phyloP scores from a whole-genome alignment of 176 grass and related monocot genomes.

The Aegilops umbellulata region DNA sequence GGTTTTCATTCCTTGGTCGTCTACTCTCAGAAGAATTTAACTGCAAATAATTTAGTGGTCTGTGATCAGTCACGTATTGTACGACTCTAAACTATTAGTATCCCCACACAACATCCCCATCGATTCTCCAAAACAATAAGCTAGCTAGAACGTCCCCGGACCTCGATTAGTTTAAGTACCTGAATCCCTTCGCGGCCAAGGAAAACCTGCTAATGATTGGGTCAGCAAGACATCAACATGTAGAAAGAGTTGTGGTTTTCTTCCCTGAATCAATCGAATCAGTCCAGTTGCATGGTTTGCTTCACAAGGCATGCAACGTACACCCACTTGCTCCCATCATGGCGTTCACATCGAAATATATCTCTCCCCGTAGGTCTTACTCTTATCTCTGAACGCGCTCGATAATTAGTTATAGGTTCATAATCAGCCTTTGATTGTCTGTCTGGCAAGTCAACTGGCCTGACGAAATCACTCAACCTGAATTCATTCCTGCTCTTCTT shows the following conservation, averaged over 20 bases:
- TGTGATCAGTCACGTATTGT: background rate
- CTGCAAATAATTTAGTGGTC: background rate
- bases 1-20: background rate
- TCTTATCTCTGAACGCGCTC: conserved; percentile 28
- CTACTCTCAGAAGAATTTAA: background rate
- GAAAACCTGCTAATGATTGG: conserved; percentile 53
- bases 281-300: background rate
- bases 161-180: conserved; percentile 10
- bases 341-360: conserved; percentile 1
- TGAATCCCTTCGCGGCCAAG: background rate
- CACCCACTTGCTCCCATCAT: conserved; percentile 37
- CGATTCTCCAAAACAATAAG: conserved; percentile 44
- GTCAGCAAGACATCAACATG: conserved; percentile 21
- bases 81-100: background rate
- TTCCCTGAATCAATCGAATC: conserved; percentile 25
- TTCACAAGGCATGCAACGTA: conserved; percentile 19
- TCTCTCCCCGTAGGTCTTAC: conserved; percentile 23
- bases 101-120: conserved; percentile 37
- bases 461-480: background rate
- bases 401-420: background rate
- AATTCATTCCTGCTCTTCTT: no score
- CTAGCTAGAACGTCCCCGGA: background rate
- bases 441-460: conserved; percentile 7
- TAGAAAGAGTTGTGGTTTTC: background rate
- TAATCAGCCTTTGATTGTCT: background rate